phyloP scores from a whole-genome alignment of 2,329 filamentous ascomycete genomes.

The Botrytis medusae region DNA sequence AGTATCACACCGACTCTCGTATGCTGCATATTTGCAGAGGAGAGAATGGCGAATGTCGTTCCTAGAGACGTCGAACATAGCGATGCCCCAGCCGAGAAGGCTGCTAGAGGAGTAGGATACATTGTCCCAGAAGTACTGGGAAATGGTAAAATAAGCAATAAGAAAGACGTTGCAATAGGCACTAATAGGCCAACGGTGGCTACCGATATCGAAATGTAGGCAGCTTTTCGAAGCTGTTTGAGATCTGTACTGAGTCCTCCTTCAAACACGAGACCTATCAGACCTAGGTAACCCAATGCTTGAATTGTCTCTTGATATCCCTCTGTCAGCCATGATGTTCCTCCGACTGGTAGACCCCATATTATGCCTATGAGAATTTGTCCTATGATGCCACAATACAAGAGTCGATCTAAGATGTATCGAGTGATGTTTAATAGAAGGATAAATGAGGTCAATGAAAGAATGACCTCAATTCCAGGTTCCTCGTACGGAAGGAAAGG shows the following conservation, averaged over 20 bases:
- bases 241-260: conserved; percentile 34
- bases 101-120: conserved; percentile 38
- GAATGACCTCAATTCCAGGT: conserved; percentile 57
- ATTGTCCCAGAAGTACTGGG: conserved; percentile 27
- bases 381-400: conserved; percentile 71
- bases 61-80: conserved; percentile 74
- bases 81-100: conserved; percentile 71
- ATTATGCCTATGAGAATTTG: conserved; percentile 70
- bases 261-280: conserved; percentile 73
- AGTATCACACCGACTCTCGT: conserved; percentile 62
- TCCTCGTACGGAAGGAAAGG: conserved; percentile 58
- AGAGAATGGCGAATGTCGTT: conserved; percentile 65
- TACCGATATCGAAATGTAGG: conserved; percentile 58
- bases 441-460: conserved; percentile 62
- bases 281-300: conserved; percentile 68
- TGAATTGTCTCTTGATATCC: conserved; percentile 56
- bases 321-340: conserved; percentile 56
- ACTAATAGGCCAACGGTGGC: conserved; percentile 64
- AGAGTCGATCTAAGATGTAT: conserved; percentile 53
- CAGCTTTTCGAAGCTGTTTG: conserved; percentile 53
- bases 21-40: conserved; percentile 56
- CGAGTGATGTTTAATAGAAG: conserved; percentile 61
- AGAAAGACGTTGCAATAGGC: conserved; percentile 67
- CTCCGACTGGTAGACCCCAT: conserved; percentile 67
- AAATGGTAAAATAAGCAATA: conserved; percentile 31